A percentile compares a stretch with the other conserved stretches of the same genome.
Conservation (phyloP, 148 eudicot genomes). For the Heliosperma pusillum region DNA sequence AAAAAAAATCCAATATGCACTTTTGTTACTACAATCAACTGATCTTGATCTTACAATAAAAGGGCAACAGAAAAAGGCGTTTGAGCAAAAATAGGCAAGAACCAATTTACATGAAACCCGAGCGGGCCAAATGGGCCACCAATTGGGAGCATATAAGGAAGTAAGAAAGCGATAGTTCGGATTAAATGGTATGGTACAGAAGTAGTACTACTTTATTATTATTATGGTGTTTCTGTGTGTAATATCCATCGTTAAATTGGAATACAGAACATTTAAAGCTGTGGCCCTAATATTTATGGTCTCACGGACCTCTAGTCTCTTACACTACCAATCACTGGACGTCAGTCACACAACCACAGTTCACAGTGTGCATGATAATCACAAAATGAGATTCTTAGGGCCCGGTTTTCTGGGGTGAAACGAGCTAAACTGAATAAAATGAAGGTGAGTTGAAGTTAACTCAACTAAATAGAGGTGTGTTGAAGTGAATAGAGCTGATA, state of each 20-base stretch:
- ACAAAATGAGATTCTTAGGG: too few species aligned
- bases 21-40: too few species aligned
- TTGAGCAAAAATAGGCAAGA: background rate
- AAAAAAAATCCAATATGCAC: too few species aligned
- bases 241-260: conserved; percentile 3
- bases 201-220: background rate
- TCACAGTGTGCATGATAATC: too few species aligned
- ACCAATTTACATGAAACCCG: background rate
- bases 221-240: too few species aligned
- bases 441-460: too few species aligned
- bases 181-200: background rate
- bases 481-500: too few species aligned
- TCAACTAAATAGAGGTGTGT: too few species aligned
- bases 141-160: background rate
- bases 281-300: background rate
- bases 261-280: background rate
- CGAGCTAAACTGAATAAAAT: too few species aligned
- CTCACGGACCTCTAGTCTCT: background rate
- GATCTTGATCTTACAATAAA: too few species aligned
- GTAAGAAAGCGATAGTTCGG: conserved; percentile 4
- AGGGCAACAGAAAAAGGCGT: background rate
- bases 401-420: too few species aligned
- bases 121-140: background rate
- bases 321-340: conserved; percentile 3
- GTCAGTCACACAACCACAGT: too few species aligned